Percentiles rank a stretch among this genome's conserved stretches.
These are phyloP conservation scores for Didymella keratinophila DNA, from an alignment of 2,329 filamentous ascomycete species.

Conservation along the genomic window DNA sequence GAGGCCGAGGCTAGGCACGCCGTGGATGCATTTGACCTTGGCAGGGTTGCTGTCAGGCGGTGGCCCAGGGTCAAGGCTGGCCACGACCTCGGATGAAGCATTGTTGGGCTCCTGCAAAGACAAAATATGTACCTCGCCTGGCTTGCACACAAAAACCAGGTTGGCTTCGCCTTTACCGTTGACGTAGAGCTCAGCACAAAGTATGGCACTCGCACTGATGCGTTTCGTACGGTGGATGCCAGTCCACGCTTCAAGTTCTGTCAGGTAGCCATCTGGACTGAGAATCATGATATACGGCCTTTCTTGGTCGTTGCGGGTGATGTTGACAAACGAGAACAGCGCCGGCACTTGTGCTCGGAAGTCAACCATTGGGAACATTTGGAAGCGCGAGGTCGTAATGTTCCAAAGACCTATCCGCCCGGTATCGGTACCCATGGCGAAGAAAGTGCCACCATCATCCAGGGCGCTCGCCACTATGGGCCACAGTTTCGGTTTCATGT, in stretches of 20 bases:
- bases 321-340: constrained; percentile 63
- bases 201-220: constrained; percentile 37
- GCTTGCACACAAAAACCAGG: constrained; percentile 46
- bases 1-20: constrained; percentile 64
- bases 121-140: constrained; percentile 47
- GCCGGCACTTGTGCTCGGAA: constrained; percentile 68
- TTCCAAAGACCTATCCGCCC: constrained; percentile 70
- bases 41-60: constrained; percentile 48
- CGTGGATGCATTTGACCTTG: constrained; percentile 66
- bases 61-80: constrained; percentile 45
- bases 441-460: constrained; percentile 69
- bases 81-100: constrained; percentile 44
- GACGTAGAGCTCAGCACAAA: constrained; percentile 41
- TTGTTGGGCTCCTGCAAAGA: constrained; percentile 34
- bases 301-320: constrained; percentile 39
- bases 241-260: constrained; percentile 62
- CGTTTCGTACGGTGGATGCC: constrained; percentile 45
- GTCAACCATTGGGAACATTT: constrained; percentile 60
- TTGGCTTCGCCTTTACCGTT: constrained; percentile 36
- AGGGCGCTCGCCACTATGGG: constrained; percentile 68
- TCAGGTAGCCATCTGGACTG: constrained; percentile 69
- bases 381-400: constrained; percentile 65
- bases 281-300: constrained; percentile 64
- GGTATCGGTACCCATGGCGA: constrained; percentile 70
- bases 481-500: constrained; percentile 50